Conservation (phyloP, 352 stramenopile genomes). For the Globisporangium takayamanum region DNA sequence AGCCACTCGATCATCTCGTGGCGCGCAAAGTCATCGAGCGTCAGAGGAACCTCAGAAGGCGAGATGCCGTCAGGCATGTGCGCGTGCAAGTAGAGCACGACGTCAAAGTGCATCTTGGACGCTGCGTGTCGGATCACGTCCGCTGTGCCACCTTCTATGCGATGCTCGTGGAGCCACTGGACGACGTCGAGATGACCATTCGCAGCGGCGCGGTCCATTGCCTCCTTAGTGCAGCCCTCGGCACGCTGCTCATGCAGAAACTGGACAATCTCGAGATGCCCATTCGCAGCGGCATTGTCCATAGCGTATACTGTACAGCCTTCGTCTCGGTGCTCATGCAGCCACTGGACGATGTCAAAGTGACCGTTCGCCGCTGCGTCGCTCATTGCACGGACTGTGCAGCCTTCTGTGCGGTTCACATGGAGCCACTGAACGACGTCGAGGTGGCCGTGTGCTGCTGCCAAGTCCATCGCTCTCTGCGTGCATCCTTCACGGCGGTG, state of each 20-base stretch:
- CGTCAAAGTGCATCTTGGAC: too few species aligned
- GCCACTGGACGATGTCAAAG: background rate
- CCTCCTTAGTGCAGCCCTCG: background rate
- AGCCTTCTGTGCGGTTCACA: background rate
- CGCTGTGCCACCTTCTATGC: too few species aligned
- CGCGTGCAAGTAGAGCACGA: too few species aligned
- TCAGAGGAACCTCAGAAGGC: too few species aligned
- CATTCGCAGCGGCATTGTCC: constrained; percentile 14
- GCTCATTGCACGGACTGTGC: background rate
- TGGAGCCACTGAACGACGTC: constrained; percentile 8
- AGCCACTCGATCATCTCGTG: too few species aligned
- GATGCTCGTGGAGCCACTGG: too few species aligned
- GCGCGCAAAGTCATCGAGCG: too few species aligned
- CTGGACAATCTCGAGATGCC: background rate
- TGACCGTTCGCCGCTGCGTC: background rate
- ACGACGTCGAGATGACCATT: background rate
- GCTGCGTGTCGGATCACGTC: too few species aligned
- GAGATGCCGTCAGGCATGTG: too few species aligned
- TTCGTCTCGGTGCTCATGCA: constrained; percentile 15
- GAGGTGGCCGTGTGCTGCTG: background rate
- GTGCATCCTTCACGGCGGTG: too few species aligned
- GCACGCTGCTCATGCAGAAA: background rate
- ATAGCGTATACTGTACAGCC: constrained; percentile 18
- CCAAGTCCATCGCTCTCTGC: too few species aligned
- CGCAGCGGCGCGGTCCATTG: background rate